phyloP scores from a whole-genome alignment of 2,329 filamentous ascomycete species.

The Cadophora gregata region DNA sequence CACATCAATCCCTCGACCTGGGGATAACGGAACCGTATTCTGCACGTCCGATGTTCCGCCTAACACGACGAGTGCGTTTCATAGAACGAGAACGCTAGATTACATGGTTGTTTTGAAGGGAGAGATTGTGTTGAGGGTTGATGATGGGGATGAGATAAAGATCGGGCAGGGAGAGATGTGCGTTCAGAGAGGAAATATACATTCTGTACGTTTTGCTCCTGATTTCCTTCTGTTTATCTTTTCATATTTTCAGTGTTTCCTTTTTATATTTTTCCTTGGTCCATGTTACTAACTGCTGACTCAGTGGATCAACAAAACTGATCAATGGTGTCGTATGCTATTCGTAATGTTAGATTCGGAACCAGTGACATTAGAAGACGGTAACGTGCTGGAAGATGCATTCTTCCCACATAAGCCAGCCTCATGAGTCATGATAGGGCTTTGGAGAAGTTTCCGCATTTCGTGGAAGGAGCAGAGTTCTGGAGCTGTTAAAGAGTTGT shows the following conservation, averaged over 20 bases:
- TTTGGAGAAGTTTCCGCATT: not conserved
- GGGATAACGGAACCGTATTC: constrained; percentile 45
- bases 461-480: not conserved
- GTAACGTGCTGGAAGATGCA: constrained; percentile 45
- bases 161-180: constrained; percentile 47
- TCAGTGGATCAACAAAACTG: constrained; percentile 49
- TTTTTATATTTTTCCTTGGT: not conserved
- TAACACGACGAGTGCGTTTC: constrained; percentile 44
- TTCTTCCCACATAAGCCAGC: constrained; percentile 19
- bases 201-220: constrained; percentile 32
- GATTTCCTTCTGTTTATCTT: not conserved
- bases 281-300: not conserved
- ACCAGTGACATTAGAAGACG: constrained; percentile 47
- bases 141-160: constrained; percentile 48
- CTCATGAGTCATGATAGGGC: not conserved
- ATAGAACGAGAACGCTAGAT: constrained; percentile 50
- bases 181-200: constrained; percentile 50
- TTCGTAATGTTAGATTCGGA: constrained; percentile 50
- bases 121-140: constrained; percentile 47
- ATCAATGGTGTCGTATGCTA: constrained; percentile 47
- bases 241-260: not conserved
- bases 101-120: constrained; percentile 48
- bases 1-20: constrained; percentile 44
- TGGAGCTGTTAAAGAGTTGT: not conserved
- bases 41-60: constrained; percentile 31